Conservation (phyloP, 2,329 filamentous ascomycete species). For the Aureobasidium sp. region DNA sequence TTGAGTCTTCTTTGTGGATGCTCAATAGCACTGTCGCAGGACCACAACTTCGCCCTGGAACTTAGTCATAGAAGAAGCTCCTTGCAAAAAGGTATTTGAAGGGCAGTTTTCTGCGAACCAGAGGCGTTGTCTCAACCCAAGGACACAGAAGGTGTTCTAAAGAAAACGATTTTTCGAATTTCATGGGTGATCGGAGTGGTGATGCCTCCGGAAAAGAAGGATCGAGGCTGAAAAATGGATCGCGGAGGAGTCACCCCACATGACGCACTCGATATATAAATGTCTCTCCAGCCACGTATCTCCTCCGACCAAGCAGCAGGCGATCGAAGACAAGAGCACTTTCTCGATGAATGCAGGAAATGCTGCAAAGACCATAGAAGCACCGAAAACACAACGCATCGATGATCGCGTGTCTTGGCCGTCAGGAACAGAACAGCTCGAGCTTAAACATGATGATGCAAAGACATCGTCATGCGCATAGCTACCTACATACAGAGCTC, state of each 20-base stretch:
- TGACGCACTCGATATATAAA: slow-evolving; percentile 3
- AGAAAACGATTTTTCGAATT: too few relatives aligned
- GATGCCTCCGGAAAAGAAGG: not conserved
- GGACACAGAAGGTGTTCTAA: too few relatives aligned
- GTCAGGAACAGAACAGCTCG: slow-evolving; percentile 11
- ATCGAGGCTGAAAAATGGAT: not conserved
- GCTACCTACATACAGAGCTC: slow-evolving; percentile 1
- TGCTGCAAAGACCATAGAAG: not conserved
- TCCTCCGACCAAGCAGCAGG: not conserved
- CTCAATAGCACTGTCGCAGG: too few relatives aligned
- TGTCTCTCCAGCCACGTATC: not conserved
- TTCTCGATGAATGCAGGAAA: not conserved
- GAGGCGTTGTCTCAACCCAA: too few relatives aligned
- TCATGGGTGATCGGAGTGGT: not conserved
- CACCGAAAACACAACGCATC: slow-evolving; percentile 5
- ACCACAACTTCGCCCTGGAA: too few relatives aligned
- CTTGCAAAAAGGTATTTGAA: too few relatives aligned
- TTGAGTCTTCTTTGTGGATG: too few relatives aligned
- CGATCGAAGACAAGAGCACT: not conserved
- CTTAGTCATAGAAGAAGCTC: too few relatives aligned
- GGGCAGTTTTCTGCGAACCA: too few relatives aligned
- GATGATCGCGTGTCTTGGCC: slow-evolving; percentile 4
- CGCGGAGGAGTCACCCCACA: not conserved
- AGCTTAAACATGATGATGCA: slow-evolving; percentile 1
- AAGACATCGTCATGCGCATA: slow-evolving; percentile 1